Evolutionary conservation across 164 flowering plant species (phyloP), one percentile per base, ranked within the genome.

Genomic region (Santalum album): DNA sequence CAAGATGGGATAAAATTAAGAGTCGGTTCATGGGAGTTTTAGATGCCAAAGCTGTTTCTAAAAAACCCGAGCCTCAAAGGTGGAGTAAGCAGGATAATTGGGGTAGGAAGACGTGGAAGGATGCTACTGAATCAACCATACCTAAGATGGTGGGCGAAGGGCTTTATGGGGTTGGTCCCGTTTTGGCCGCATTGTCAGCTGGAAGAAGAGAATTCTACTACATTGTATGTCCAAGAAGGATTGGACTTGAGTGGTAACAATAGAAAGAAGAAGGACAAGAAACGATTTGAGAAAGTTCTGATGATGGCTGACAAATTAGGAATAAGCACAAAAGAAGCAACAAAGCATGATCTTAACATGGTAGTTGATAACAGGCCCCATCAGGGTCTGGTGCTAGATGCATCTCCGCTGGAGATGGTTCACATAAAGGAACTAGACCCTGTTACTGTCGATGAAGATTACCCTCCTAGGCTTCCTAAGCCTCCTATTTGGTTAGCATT

Each of bases 301-400:
- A 79, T 38, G 61, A 72, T 78, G 49, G 96, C 96, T 32, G 90
- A 81, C 20, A 82, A 72, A 51, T 42, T 77, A 12, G 90, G 88
- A 17, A 55, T 94, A 55, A 79, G 69, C 26, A 59, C 55, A 25
- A 79, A 73, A 61, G 88, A 85, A 53, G 49, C 67, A 21, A 77
- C 95, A 11, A 94, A 90, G 72, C 97, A 94, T 71, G 99, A 94
- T 67, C 86, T 94, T 22, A 94, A 94, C 62, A 90, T 90, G 99
- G 32, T 79, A 65, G 77, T 63, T 51, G 97, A 84, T 65, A 94
- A 81, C 61, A 72, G 95, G 1, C 97, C 97, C 0, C 97, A 90
- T 71, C 99, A 90, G 58, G 97, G 99, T 11, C 65, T 94, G 54
- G 79, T 90, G 49, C 80, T 94, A 7, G 97, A 94, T 74, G 87